These are phyloP conservation scores for Talaromyces sp. DNA, from an alignment of 2,329 filamentous ascomycete species.

Conservation along the genomic window DNA sequence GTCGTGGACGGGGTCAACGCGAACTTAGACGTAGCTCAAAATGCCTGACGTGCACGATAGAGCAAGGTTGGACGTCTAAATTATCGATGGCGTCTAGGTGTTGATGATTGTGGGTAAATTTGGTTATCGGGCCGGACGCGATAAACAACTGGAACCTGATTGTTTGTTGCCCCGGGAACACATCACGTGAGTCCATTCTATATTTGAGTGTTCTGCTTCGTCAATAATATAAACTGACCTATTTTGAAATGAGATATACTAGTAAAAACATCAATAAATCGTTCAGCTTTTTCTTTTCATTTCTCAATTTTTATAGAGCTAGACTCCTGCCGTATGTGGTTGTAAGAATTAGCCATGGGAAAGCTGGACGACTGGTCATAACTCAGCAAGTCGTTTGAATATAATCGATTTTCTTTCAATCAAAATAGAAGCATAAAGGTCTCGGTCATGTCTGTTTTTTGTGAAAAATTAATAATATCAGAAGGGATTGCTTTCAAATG, in stretches of 20 bases:
- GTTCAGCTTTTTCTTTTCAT: background rate
- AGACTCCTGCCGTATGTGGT: background rate
- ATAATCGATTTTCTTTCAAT: background rate
- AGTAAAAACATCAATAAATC: too few species aligned
- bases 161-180: slow-evolving; percentile 25
- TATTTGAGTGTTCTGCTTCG: background rate
- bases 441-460: background rate
- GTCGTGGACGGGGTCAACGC: background rate
- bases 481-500: too few species aligned
- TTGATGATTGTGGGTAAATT: background rate
- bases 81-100: background rate
- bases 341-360: background rate
- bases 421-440: background rate
- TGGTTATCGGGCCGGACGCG: slow-evolving; percentile 8
- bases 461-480: background rate
- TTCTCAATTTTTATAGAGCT: background rate
- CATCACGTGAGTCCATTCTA: slow-evolving; percentile 20
- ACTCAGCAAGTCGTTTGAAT: background rate
- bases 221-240: background rate
- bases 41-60: background rate
- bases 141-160: slow-evolving; percentile 26
- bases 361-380: background rate
- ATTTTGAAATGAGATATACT: too few species aligned
- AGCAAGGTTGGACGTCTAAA: background rate
- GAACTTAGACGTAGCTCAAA: background rate